Conservation (phyloP, 176 grass and related monocot species). For the Phyllostachys edulis region DNA sequence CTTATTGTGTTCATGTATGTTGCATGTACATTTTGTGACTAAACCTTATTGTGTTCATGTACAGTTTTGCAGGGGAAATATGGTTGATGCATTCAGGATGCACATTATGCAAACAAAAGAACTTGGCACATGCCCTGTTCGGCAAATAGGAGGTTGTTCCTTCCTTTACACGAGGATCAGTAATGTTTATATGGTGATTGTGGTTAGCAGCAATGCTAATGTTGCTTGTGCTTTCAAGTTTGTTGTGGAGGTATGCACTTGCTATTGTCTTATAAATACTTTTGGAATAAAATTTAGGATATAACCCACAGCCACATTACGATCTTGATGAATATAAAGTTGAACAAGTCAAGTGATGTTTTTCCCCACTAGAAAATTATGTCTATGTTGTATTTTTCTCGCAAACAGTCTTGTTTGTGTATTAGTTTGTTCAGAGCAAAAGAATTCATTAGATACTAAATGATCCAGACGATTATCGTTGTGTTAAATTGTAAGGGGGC, state of each 20-base stretch:
- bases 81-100: slow-evolving; percentile 95
- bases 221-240: slow-evolving; percentile 92
- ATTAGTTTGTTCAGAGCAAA: neutral
- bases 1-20: no score
- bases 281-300: neutral
- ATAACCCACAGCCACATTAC: neutral
- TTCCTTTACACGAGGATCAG: slow-evolving; percentile 97
- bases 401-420: neutral
- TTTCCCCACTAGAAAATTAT: neutral
- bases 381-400: neutral
- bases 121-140: slow-evolving; percentile 85
- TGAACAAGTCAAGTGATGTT: slow-evolving; percentile 2
- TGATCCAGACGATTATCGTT: neutral
- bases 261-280: neutral
- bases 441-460: neutral
- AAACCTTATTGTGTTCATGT: slow-evolving; percentile 7
- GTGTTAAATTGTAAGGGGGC: slow-evolving; percentile 8
- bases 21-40: slow-evolving; percentile 16
- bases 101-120: slow-evolving; percentile 99
- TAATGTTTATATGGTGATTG: slow-evolving; percentile 93
- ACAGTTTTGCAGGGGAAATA: slow-evolving; percentile 71
- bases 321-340: slow-evolving; percentile 18
- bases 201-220: slow-evolving; percentile 96
- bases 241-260: slow-evolving; percentile 73
- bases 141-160: slow-evolving; percentile 89